Base-by-base conservation (phyloP, 805 yeast genomes). In the Schwanniomyces yamadae region DNA sequence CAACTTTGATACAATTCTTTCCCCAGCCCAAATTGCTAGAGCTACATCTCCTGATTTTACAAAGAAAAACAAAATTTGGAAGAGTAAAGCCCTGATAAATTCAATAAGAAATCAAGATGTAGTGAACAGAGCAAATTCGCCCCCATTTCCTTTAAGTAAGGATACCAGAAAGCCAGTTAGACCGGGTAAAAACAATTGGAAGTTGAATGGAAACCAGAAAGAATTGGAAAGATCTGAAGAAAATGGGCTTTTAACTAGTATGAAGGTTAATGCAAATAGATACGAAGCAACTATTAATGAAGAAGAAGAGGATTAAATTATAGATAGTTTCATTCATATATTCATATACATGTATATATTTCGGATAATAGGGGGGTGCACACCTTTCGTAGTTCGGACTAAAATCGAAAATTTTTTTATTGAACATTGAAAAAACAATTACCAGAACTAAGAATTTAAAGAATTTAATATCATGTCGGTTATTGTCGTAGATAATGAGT, bases 401-500 rank as follows among this genome's bases (percentile, higher is more conserved):
- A 20, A 15, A 11, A 27, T 36, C 34, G 39, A 36, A 36, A 36
- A 36, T 20, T 36, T 36, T 36, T 34, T 36, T 36, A 11, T 30
- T 10, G 11, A 23, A 13, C 29, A 14, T 24, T n/a, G 28, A 32
- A 25, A 31, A 31, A 13, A 19, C 22, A 7, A n/a, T 19, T n/a
- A n/a, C n/a, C n/a, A n/a, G n/a, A n/a, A n/a, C n/a, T n/a, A 14
- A 10, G 4, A 31, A 13, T 16, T 16, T 19, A 23, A 31, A n/a
- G n/a, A n/a, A n/a, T n/a, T n/a, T n/a, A n/a, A n/a, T n/a, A 31
- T 12, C 14, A 35, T 35, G 39, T 35, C 73, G 26, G 73, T 67
- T 37, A 58, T 69, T 41, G 63, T 68, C 32, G 70, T 69, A 16
- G 72, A 69, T 39, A 66, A 58, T 51, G 69, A 63, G 46, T 52